Evolutionary conservation across 768 basidiomycete species (phyloP).

Genomic region (Paxillus involutus): DNA sequence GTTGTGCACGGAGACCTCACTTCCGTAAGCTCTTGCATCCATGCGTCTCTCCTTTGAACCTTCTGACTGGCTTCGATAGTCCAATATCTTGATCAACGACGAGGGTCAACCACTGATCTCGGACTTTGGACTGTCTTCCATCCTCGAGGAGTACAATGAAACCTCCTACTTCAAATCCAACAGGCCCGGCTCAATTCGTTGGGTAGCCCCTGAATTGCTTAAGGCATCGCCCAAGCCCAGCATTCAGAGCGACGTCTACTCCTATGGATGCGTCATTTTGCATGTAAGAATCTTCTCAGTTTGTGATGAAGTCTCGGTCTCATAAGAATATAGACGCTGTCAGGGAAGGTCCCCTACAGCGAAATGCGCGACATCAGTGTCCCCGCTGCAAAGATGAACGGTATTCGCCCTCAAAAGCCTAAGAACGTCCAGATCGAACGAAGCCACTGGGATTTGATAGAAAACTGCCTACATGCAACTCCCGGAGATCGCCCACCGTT

Average conservation of each 20-base stretch:
- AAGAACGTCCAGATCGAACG: background rate
- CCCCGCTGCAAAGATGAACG: background rate
- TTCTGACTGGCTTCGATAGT: background rate
- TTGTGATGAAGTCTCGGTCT: background rate
- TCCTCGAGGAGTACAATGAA: conserved; percentile 35
- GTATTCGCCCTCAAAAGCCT: background rate
- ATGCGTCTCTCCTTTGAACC: background rate
- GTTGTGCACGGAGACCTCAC: conserved; percentile 11
- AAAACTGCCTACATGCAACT: conserved; percentile 4
- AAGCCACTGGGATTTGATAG: conserved; percentile 6
- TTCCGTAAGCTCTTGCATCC: background rate
- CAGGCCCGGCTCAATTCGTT: conserved; percentile 9
- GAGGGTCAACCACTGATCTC: conserved; percentile 9
- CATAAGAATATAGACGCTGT: background rate
- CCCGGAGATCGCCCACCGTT: background rate
- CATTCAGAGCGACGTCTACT: conserved; percentile 16
- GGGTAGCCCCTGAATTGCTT: conserved; percentile 19
- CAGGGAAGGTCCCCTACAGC: conserved; percentile 5
- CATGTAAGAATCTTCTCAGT: conserved; percentile 7
- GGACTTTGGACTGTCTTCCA: conserved; percentile 45
- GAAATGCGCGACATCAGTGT: background rate
- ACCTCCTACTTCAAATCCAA: conserved; percentile 16
- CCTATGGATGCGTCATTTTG: conserved; percentile 21
- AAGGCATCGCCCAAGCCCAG: background rate
- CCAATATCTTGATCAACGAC: conserved; percentile 6